These are phyloP conservation scores for Quercus parvula DNA, from an alignment of 306 rosid species.

Conservation along the genomic window DNA sequence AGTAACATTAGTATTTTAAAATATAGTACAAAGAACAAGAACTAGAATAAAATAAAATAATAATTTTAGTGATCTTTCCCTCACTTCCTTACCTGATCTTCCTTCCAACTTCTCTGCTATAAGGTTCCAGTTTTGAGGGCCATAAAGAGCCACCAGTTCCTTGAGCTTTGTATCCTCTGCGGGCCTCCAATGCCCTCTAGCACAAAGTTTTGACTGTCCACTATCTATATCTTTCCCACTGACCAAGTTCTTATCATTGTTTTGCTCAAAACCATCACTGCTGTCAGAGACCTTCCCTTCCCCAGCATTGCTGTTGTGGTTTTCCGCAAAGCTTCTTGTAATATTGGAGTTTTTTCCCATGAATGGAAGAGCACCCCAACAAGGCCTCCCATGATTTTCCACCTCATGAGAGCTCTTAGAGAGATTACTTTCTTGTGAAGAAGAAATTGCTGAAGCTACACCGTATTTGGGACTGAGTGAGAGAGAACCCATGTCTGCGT, in stretches of 20 bases:
- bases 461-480: constrained; percentile 55
- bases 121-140: constrained; percentile 98
- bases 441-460: constrained; percentile 38
- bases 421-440: constrained; percentile 42
- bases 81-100: constrained; percentile 75
- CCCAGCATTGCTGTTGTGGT: constrained; percentile 23
- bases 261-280: constrained; percentile 46
- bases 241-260: constrained; percentile 34
- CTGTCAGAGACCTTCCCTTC: constrained; percentile 51
- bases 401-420: constrained; percentile 28
- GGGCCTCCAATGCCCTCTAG: constrained; percentile 99
- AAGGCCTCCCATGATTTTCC: constrained; percentile 32
- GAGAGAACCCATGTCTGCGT: constrained; percentile 64
- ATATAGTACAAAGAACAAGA: background rate
- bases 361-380: constrained; percentile 47
- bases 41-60: background rate
- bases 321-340: constrained; percentile 46
- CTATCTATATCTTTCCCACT: constrained; percentile 43
- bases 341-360: constrained; percentile 23
- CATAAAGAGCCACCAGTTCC: constrained; percentile 89
- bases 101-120: constrained; percentile 96
- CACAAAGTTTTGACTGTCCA: constrained; percentile 78
- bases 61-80: background rate
- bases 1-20: background rate
- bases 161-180: constrained; percentile 94